Evolutionary conservation across 768 basidiomycete species (phyloP).

Genomic region (Tricholoma flavovirens): DNA sequence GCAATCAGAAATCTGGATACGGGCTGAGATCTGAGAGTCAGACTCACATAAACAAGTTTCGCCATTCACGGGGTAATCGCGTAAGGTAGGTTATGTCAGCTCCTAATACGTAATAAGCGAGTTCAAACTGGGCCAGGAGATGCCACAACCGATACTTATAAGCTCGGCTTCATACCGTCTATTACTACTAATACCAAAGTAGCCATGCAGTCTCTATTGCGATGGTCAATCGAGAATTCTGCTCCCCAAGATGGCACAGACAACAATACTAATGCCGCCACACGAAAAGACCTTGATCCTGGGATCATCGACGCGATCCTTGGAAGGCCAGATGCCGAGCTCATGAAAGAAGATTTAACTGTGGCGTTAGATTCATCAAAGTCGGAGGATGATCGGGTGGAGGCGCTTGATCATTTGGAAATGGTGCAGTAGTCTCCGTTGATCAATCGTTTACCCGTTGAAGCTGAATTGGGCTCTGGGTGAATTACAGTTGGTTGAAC

Average conservation of each 20-base stretch:
- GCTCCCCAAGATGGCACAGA: slow-evolving; percentile 25
- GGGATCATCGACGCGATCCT: slow-evolving; percentile 82
- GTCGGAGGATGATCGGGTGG: slow-evolving; percentile 53
- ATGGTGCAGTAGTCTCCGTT: slow-evolving; percentile 53
- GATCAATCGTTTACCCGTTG: background rate
- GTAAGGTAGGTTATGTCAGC: no score
- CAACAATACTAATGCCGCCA: slow-evolving; percentile 26
- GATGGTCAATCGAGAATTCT: slow-evolving; percentile 80
- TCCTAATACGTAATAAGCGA: no score
- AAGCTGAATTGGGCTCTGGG: background rate
- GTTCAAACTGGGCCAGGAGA: no score
- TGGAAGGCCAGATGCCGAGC: slow-evolving; percentile 73
- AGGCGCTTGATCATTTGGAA: slow-evolving; percentile 79
- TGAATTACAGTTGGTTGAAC: slow-evolving; percentile 63
- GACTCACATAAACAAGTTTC: no score
- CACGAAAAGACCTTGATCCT: slow-evolving; percentile 60
- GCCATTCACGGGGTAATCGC: no score
- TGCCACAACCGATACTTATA: no score
- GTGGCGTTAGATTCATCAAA: slow-evolving; percentile 52
- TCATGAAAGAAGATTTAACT: slow-evolving; percentile 78
- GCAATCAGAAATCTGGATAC: no score
- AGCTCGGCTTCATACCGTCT: no score
- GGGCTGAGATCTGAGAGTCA: no score
- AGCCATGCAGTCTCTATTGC: slow-evolving; percentile 68
- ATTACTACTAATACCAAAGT: background rate